Base-by-base conservation (phyloP, 2,329 filamentous ascomycete species). In the Fusarium sp. region DNA sequence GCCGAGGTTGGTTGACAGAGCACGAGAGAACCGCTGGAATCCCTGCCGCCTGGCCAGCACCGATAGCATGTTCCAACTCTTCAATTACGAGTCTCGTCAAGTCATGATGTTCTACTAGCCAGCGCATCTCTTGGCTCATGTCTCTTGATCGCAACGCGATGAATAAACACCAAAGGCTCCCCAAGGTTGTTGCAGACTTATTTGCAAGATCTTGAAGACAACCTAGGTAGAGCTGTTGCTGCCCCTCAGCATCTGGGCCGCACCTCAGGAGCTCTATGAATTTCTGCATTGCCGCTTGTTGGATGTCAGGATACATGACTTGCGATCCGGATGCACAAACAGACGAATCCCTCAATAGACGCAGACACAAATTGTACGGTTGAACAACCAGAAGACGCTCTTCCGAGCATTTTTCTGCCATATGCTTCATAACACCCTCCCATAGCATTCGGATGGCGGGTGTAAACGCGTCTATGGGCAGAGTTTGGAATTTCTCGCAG, bases 281-380 rank as follows among this genome's bases (percentile, higher is more conserved):
- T 72, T 91, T 90, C 12, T 86, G 82, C 51, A 86, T 86, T 12
- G 91, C 91, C 72, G 92, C 90, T 8, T 84, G 82, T 72, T 94
- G 91, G 22, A 95, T 83, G 22, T 91, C 88, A 5, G 87, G 85
- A 74, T 89, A 86, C 14, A 89, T 87, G 56, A 90, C 86, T 14
- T 88, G 86, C 9, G 86, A 85, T 20, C 88, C 86, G 14, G 85
- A 81, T 26, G 83, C 84, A 35, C 85, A 86, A 18, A 89, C 85
- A 1, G 91, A 91, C 7, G 92, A 91, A 75, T 95, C 91, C 68
- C 92, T 90, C 45, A 96, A 86, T 24, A 97, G 82, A 30, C 92
- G 89, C 56, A 95, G 81, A 68, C 86, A 89, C 20, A 89, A 81
- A n/a, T 83, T 81, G 68, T 86, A 88, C 3, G 87, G 85, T 7